Base-by-base conservation (phyloP, 345 rosid genomes). In the rapeseed (Brassica napus) region DNA sequence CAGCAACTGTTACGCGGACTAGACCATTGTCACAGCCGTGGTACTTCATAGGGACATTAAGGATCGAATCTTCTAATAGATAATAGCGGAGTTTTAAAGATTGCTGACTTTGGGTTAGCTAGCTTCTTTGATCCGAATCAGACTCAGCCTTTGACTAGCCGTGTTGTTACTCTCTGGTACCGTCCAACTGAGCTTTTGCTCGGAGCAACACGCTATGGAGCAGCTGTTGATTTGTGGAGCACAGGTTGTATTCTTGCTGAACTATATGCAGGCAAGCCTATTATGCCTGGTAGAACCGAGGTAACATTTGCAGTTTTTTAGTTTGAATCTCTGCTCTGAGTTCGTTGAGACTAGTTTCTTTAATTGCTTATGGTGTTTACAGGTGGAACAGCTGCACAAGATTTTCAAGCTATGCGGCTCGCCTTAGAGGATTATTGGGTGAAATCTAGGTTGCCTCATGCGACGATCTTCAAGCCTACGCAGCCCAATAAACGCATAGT, bases 241-340 rank as follows among this genome's bases (percentile, higher is more conserved):
- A 73, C 94, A 3, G 99, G 99, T 70, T 95, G 99, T 82, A 93
- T 95, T 84, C 93, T 93, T 78, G 97, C 99, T 39, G 99, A 95
- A 70, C 68, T 95, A 42, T 93, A 93, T 81, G 94, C 97, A 6
- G 99, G 98, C 85, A 95, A 95, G 86, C 99, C 98, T 72, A 93
- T 95, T 16, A 93, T 95, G 99, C 99, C 98, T 37, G 99, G 99
- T 86, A 89, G 98, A 89, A 95, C 99, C 11, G 99, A 95, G 99
- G 99, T 93, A 85, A 55, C 5, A 12, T 55, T 69, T 28, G 11
- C 63, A 30, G 26, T n/a, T 66, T 6, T 66, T 26, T 28, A 0
- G 31, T 28, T 34, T 26, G 23, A 44, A 9, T 73, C 23, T 58
- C 57, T 68, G 67, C 63, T 65, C 39, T 64, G 54, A 44, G 71